A percentile compares a stretch with the other conserved stretches of the same genome.
These are phyloP conservation scores for Argentina anserina DNA, from an alignment of 306 rosid species.

Conservation along the genomic window DNA sequence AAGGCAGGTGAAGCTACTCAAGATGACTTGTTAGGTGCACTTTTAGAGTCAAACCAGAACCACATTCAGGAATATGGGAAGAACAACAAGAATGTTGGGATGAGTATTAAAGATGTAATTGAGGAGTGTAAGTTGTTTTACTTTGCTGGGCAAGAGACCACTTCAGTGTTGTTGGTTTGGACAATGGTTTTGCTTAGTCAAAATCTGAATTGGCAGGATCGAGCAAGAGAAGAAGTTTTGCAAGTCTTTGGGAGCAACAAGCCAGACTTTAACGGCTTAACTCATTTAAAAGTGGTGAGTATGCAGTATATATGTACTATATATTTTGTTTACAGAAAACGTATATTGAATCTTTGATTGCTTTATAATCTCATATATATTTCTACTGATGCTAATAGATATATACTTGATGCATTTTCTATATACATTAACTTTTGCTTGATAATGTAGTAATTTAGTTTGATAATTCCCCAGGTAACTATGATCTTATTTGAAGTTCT, in stretches of 20 bases:
- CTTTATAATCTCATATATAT: too few species aligned
- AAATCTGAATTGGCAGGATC: conserved; percentile 23
- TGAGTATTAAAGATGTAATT: conserved; percentile 27
- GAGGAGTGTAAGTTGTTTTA: conserved; percentile 34
- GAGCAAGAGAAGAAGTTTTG: conserved; percentile 34
- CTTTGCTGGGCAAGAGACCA: conserved; percentile 40
- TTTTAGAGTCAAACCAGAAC: conserved; percentile 1
- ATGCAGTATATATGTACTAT: too few species aligned
- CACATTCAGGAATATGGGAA: conserved; percentile 12
- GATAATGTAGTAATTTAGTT: too few species aligned
- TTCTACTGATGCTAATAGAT: too few species aligned
- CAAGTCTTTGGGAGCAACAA: conserved; percentile 18
- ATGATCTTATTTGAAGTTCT: background rate
- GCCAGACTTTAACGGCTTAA: conserved; percentile 22
- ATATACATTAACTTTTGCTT: too few species aligned
- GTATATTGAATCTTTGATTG: too few species aligned
- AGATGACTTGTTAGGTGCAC: conserved; percentile 16
- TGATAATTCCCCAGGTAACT: background rate
- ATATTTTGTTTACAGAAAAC: too few species aligned
- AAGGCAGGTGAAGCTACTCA: conserved; percentile 16
- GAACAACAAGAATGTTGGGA: conserved; percentile 1
- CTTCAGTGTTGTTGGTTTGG: conserved; percentile 32
- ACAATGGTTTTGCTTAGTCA: conserved; percentile 21
- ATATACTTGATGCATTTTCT: too few species aligned
- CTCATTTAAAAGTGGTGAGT: conserved; percentile 23